Percentiles rank a stretch among this genome's conserved stretches.
These are phyloP conservation scores for Aspergillus sojae DNA, from an alignment of 2,329 filamentous ascomycete genomes.

Conservation along the genomic window DNA sequence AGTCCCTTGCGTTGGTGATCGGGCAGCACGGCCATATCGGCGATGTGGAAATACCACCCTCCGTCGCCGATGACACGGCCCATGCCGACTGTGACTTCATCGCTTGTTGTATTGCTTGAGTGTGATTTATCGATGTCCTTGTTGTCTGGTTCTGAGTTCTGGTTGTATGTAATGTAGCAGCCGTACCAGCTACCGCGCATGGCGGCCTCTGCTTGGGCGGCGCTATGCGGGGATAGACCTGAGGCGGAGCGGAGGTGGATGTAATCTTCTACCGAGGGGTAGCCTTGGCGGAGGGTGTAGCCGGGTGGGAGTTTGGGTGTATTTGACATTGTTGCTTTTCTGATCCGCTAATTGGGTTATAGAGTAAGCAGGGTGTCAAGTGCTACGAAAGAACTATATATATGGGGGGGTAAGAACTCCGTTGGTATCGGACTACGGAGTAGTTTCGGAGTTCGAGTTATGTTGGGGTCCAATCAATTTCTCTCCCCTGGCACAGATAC, in stretches of 20 bases:
- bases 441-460: neutral
- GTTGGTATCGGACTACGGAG: neutral
- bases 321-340: neutral
- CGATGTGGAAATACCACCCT: conserved; percentile 55
- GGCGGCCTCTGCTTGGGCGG: conserved; percentile 40
- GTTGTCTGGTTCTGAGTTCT: neutral
- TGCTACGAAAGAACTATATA: neutral
- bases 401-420: neutral
- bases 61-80: conserved; percentile 56
- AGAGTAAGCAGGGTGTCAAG: neutral
- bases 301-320: conserved; percentile 30
- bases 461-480: neutral
- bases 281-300: conserved; percentile 41
- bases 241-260: conserved; percentile 40
- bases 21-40: conserved; percentile 55
- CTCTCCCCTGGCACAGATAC: neutral
- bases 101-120: neutral
- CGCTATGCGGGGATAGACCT: conserved; percentile 42
- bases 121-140: accelerated
- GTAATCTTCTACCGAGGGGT: conserved; percentile 41
- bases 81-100: conserved; percentile 45
- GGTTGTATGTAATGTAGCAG: conserved; percentile 41
- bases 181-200: conserved; percentile 47
- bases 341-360: neutral
- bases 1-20: conserved; percentile 53